A percentile compares a stretch with the other conserved stretches of the same genome.
Evolutionary conservation across 2,329 filamentous ascomycete species (phyloP).

Genomic region (Botrytis byssoidea): DNA sequence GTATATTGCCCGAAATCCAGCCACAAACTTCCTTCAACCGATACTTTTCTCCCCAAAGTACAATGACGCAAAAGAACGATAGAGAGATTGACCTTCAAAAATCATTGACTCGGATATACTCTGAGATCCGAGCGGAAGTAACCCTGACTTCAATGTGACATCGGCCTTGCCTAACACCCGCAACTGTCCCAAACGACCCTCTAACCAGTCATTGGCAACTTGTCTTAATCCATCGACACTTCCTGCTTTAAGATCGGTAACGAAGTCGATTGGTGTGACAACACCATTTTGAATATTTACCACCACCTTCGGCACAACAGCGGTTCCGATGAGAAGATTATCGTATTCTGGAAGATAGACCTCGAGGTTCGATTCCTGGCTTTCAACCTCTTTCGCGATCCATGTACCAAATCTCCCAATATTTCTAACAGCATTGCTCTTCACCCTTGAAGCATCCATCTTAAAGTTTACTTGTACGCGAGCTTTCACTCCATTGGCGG

Average conservation of each 20-base stretch:
- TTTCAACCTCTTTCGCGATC: slow-evolving; percentile 75
- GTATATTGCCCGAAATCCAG: slow-evolving; percentile 21
- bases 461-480: slow-evolving; percentile 79
- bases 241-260: slow-evolving; percentile 73
- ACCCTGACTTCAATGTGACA: slow-evolving; percentile 73
- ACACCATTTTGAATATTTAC: slow-evolving; percentile 77
- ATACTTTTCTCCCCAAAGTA: slow-evolving; percentile 60
- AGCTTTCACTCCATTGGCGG: slow-evolving; percentile 70
- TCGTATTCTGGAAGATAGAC: slow-evolving; percentile 83
- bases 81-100: slow-evolving; percentile 80
- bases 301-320: slow-evolving; percentile 70
- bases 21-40: slow-evolving; percentile 33
- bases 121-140: slow-evolving; percentile 77
- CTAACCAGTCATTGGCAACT: slow-evolving; percentile 85
- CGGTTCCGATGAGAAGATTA: slow-evolving; percentile 73
- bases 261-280: slow-evolving; percentile 73
- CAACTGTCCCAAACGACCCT: slow-evolving; percentile 70
- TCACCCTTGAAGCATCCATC: slow-evolving; percentile 75
- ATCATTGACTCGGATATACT: slow-evolving; percentile 69
- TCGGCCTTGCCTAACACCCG: slow-evolving; percentile 71
- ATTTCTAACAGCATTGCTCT: slow-evolving; percentile 67
- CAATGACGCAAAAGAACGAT: slow-evolving; percentile 59
- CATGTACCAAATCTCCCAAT: slow-evolving; percentile 78
- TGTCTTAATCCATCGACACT: slow-evolving; percentile 73
- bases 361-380: slow-evolving; percentile 66